A percentile compares a stretch with the other conserved stretches of the same genome.
phyloP scores from a whole-genome alignment of 2,329 filamentous ascomycete genomes.

The Penicillium sp. region DNA sequence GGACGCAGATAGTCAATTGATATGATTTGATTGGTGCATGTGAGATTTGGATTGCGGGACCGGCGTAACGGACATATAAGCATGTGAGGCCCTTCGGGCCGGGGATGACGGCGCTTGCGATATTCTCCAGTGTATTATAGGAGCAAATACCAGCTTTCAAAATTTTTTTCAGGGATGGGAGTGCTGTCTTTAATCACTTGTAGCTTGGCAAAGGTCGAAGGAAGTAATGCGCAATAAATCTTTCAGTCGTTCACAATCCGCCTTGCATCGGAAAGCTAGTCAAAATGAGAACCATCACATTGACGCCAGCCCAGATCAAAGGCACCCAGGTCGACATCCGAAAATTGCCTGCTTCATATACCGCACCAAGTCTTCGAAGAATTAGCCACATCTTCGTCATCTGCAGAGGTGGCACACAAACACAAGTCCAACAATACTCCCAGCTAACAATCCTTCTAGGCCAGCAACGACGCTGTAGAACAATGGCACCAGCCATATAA shows the following conservation, averaged over 20 bases:
- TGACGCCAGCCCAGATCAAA: constrained; percentile 82
- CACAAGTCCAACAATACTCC: constrained; percentile 78
- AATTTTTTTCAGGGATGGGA: background rate
- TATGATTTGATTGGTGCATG: constrained; percentile 6
- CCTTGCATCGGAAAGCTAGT: constrained; percentile 93
- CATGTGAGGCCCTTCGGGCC: constrained; percentile 11
- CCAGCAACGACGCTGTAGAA: constrained; percentile 70
- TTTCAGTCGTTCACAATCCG: constrained; percentile 59
- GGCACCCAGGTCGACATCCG: constrained; percentile 94
- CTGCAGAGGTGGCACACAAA: constrained; percentile 45
- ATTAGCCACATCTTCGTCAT: constrained; percentile 6
- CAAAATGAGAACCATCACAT: constrained; percentile 75
- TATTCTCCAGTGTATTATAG: constrained; percentile 19
- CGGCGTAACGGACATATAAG: constrained; percentile 22
- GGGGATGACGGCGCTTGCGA: constrained; percentile 15
- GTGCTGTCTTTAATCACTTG: background rate
- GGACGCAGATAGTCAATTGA: constrained; percentile 53
- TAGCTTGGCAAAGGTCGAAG: background rate
- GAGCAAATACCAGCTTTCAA: constrained; percentile 5
- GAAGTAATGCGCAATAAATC: background rate
- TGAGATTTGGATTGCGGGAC: constrained; percentile 9
- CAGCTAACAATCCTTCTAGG: constrained; percentile 73
- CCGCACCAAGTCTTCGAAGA: constrained; percentile 66
- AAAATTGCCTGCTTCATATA: constrained; percentile 80
- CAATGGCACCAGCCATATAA: constrained; percentile 69